Base-by-base conservation (phyloP, 2,329 filamentous ascomycete genomes). In the Penicillium sp. region DNA sequence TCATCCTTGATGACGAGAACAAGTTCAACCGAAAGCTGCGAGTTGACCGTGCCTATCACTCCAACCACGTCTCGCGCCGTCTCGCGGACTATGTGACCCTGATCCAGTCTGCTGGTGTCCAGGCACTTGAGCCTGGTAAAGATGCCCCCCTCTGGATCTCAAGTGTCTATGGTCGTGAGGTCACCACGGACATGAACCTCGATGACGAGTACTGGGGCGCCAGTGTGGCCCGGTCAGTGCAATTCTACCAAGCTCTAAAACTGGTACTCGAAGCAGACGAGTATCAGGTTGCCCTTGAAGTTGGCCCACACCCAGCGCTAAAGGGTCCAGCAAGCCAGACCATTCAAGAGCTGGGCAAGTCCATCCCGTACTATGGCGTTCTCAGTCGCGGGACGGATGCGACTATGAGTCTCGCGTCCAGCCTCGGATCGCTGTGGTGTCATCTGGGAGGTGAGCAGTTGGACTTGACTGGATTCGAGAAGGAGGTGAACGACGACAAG, bases 11-110 rank as follows among this genome's bases (percentile, higher is more conserved):
- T 1, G 57, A 65, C 3, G 56, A 70, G 15, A 58, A 65, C 3
- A 63, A 67, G 5, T 78, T 78, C 50, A 65, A 61, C 2, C 62
- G 71, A 0, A 50, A 61, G 10, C 67, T 79, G 0, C 63, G 67
- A 40, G 71, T 77, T 3, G 67, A 72, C 24, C 66, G 58, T 8
- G 75, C 75, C 0, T 78, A 76, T 41, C 75, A 77, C 46, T 74
- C 72, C 0, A 66, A 68, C 29, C 72, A 76, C 29, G 75, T 75
- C 60, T 3, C 68, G 67, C 41, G 59, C 64, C 4, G 55, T 47
- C 4, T 54, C 61, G 15, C 15, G 15, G 15, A 18, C 2, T 72
- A 74, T 41, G 46, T 61, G 12, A 47, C 56, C 13, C 49, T 46
- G n/a, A 8, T 25, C 18, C 49, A 46, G 3, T 44, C 52, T 1